Evolutionary conservation across 768 basidiomycete genomes (phyloP).

Genomic region (Boletus vermiculosoides): DNA sequence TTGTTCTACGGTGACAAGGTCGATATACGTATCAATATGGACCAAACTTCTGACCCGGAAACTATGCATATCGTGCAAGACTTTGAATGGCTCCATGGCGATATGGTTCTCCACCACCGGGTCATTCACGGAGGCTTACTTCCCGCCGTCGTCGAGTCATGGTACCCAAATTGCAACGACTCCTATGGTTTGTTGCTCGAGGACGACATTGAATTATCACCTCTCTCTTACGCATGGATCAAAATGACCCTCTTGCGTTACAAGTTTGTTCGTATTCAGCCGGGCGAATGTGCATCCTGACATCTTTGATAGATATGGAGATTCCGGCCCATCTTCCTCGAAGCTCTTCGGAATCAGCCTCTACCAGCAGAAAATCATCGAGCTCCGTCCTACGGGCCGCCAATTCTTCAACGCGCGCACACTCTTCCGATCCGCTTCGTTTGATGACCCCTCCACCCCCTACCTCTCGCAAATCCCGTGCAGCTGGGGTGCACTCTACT

Average conservation of each 20-base stretch:
- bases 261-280: conserved; percentile 42
- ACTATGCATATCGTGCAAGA: conserved; percentile 53
- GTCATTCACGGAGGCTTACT: conserved; percentile 78
- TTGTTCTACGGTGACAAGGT: conserved; percentile 69
- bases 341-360: conserved; percentile 78
- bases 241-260: conserved; percentile 81
- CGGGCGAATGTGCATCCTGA: neutral
- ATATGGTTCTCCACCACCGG: conserved; percentile 62
- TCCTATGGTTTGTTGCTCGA: conserved; percentile 80
- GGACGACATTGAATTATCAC: conserved; percentile 84
- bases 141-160: conserved; percentile 83
- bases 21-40: conserved; percentile 68
- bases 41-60: conserved; percentile 65
- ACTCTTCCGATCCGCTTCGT: conserved; percentile 46
- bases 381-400: conserved; percentile 67
- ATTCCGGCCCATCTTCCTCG: conserved; percentile 36
- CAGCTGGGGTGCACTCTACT: conserved; percentile 91
- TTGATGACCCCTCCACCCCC: conserved; percentile 53
- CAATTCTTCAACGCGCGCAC: conserved; percentile 62
- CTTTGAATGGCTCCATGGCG: conserved; percentile 61
- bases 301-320: conserved; percentile 52
- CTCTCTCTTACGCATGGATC: conserved; percentile 81
- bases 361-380: conserved; percentile 83
- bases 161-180: conserved; percentile 76
- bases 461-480: conserved; percentile 88